Evolutionary conservation across 2,329 filamentous ascomycete species (phyloP).

Genomic region (Trichoderma sp.): DNA sequence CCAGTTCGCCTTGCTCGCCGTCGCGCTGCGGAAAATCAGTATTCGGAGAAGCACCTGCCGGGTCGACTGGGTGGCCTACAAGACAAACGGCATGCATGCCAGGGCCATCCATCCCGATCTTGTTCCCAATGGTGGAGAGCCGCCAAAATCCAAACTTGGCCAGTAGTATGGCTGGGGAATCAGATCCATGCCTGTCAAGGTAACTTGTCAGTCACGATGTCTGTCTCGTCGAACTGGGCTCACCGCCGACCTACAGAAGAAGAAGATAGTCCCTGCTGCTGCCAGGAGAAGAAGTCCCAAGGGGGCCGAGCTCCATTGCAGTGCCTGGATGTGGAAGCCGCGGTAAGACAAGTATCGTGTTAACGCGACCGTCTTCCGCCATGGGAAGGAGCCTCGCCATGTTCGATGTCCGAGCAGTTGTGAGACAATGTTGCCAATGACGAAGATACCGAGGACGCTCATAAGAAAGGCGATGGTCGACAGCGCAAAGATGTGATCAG

Average conservation of each 20-base stretch:
- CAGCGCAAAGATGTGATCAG: neutral
- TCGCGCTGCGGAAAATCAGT: neutral
- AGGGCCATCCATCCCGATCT: neutral
- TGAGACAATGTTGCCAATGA: neutral
- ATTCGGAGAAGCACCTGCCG: neutral
- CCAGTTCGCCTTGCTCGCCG: neutral
- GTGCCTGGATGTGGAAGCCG: neutral
- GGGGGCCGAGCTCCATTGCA: neutral
- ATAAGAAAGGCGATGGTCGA: neutral
- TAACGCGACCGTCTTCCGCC: neutral
- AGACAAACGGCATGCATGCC: slow-evolving; percentile 1
- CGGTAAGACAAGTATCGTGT: neutral
- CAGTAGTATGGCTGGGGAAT: neutral
- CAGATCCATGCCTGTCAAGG: neutral
- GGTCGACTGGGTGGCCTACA: neutral
- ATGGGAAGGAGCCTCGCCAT: neutral
- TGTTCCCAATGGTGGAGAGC: neutral
- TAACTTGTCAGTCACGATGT: neutral
- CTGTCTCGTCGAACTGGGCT: neutral
- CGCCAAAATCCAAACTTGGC: neutral
- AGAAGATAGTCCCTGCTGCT: neutral
- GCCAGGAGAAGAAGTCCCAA: neutral
- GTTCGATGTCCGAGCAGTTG: neutral
- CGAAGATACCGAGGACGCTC: neutral
- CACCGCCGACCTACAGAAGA: neutral